phyloP scores from a whole-genome alignment of 1,284 basidiomycete species.

The Cerioporus squamosus region DNA sequence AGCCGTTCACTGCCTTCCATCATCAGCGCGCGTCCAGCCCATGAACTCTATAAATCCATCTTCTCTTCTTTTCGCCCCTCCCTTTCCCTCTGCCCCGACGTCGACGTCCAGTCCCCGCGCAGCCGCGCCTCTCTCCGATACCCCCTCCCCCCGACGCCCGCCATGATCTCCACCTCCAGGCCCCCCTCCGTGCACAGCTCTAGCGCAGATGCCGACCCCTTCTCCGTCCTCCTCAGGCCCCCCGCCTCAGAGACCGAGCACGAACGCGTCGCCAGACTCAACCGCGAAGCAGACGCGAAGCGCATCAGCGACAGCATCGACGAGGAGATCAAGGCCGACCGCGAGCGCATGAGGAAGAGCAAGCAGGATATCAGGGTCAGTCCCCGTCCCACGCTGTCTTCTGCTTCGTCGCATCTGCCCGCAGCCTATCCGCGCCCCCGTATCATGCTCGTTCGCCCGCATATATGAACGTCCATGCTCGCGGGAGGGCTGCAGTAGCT shows the following conservation, averaged over 20 bases:
- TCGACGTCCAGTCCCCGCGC: constrained; percentile 24
- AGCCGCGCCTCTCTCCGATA: constrained; percentile 25
- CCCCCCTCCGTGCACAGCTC: constrained; percentile 63
- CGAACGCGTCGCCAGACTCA: constrained; percentile 62
- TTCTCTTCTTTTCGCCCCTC: constrained; percentile 20
- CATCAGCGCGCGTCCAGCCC: constrained; percentile 24
- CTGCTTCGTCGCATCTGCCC: not conserved
- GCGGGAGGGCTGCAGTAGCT: not conserved
- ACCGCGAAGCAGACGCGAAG: constrained; percentile 72
- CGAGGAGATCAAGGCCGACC: constrained; percentile 72
- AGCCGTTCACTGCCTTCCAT: constrained; percentile 22
- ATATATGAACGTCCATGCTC: not conserved
- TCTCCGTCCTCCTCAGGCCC: constrained; percentile 69
- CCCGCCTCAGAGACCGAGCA: constrained; percentile 66
- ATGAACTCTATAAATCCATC: constrained; percentile 30
- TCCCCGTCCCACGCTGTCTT: constrained; percentile 10
- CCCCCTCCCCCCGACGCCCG: constrained; percentile 20
- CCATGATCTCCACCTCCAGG: constrained; percentile 56
- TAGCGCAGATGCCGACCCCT: constrained; percentile 62
- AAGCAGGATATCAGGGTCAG: constrained; percentile 77
- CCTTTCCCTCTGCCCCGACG: constrained; percentile 18
- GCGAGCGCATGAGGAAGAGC: constrained; percentile 61
- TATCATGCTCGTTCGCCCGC: not conserved
- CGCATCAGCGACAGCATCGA: constrained; percentile 79
- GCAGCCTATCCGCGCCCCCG: not conserved